A percentile compares a stretch with the other conserved stretches of the same genome.
Evolutionary conservation across 768 basidiomycete genomes (phyloP).

Genomic region (Naganishia randhawae): DNA sequence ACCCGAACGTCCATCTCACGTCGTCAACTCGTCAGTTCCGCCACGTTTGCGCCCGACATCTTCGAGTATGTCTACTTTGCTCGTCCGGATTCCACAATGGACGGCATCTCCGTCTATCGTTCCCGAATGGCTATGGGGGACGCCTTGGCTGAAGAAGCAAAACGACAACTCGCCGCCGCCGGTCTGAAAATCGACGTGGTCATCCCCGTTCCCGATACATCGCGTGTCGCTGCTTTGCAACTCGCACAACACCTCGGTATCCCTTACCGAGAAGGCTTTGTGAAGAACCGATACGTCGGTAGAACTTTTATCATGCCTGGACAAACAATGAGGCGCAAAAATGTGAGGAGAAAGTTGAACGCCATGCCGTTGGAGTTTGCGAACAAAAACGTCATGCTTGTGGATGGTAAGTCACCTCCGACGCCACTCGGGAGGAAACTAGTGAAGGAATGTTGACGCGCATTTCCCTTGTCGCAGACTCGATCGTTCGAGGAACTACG

Average conservation of each 20-base stretch:
- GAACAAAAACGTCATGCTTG: slow-evolving; percentile 85
- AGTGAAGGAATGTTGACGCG: slow-evolving; percentile 4
- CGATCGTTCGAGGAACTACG: slow-evolving; percentile 96
- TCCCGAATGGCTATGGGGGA: slow-evolving; percentile 99
- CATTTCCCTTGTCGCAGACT: slow-evolving; percentile 59
- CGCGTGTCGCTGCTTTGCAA: slow-evolving; percentile 90
- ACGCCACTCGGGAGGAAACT: background rate
- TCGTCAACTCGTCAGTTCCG: slow-evolving; percentile 63
- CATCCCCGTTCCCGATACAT: slow-evolving; percentile 96
- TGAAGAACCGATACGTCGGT: slow-evolving; percentile 98
- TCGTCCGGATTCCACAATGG: slow-evolving; percentile 92
- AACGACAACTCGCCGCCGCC: slow-evolving; percentile 61
- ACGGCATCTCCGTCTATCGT: slow-evolving; percentile 94
- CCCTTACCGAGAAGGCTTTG: slow-evolving; percentile 95
- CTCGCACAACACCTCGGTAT: slow-evolving; percentile 81
- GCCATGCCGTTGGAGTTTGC: slow-evolving; percentile 97
- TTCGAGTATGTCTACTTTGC: slow-evolving; percentile 99
- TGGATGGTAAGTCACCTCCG: slow-evolving; percentile 70
- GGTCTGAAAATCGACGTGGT: slow-evolving; percentile 76
- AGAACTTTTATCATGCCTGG: slow-evolving; percentile 99
- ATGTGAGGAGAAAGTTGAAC: slow-evolving; percentile 89
- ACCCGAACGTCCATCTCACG: slow-evolving; percentile 73
- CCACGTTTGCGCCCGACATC: slow-evolving; percentile 90
- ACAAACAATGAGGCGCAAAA: slow-evolving; percentile 93
- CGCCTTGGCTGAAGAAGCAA: slow-evolving; percentile 80